Evolutionary conservation across 148 eudicot genomes (phyloP), one percentile per base, ranked within the genome.

Genomic region (Fagopyrum esculentum): DNA sequence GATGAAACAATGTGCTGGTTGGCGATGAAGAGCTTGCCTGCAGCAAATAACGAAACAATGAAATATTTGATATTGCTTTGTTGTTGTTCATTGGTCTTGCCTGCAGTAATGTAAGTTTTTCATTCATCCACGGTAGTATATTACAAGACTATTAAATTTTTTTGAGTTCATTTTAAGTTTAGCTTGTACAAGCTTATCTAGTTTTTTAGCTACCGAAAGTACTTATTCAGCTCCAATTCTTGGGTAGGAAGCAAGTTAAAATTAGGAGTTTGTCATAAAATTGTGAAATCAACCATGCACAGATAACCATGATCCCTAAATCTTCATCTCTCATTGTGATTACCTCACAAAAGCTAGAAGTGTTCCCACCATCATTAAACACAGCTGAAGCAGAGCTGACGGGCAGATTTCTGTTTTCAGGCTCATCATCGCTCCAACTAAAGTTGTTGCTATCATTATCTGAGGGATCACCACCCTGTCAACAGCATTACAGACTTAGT

Each of bases 401-500:
- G 56, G 78, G 47, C 9, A 75, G 73, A 40, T 77, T 80, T 70
- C 73, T 64, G 71, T 84, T 87, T 76, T 87, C 97, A 29, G 77
- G 79, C 52, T 88, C 97, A 69, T 92, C 97, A 19, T 90, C 92
- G 46, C 86, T 88, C 97, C 97, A 92, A 73, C 89, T 88, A 72
- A 83, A 70, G 78, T 81, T 78, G 19, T 72, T 81, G 75, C 82
- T 77, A 9, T 79, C 91, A 35, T 80, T 82, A 48, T 81, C 91
- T 51, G 88, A 82, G 16, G 63, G 75, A 80, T 78, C 80, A 69
- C 76, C 88, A 61, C 80, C 89, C 93, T 87, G 55, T 56, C 22
- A 56, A 56, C 22, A 56, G 17, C 22, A 56, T 56, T 16, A n/a
- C 22, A 56, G 61, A 56, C 26, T 56, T 5, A 56, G 29, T 16